Evolutionary conservation across 108 stramenopile species (phyloP).

Genomic region (Pseudonitzschia multiseries): DNA sequence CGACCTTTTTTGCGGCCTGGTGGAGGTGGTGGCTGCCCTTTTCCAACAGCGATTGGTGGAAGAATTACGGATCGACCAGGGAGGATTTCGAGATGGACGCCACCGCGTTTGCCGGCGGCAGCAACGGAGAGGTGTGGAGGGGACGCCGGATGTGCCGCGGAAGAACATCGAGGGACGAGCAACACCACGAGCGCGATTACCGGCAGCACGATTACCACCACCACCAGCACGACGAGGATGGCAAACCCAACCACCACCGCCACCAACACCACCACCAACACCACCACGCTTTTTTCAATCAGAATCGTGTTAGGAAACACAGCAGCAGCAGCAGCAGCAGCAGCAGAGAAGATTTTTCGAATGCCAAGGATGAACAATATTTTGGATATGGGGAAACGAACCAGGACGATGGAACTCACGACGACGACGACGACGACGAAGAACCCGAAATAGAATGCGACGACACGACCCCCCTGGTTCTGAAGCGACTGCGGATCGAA

Average conservation of each 20-base stretch:
- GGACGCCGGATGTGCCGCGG: conserved; percentile 54
- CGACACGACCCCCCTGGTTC: conserved; percentile 55
- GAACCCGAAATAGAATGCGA: conserved; percentile 42
- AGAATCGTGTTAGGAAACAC: no score
- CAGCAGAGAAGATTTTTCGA: no score
- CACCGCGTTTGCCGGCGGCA: conserved; percentile 77
- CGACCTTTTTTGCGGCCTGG: conserved; percentile 21
- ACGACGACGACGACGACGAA: neutral
- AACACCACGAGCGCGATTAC: no score
- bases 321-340: no score
- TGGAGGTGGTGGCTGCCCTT: conserved; percentile 52
- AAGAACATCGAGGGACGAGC: no score
- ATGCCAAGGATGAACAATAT: neutral
- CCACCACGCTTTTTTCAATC: neutral
- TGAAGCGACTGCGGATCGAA: conserved; percentile 71
- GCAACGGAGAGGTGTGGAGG: conserved; percentile 81
- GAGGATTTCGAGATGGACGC: conserved; percentile 51
- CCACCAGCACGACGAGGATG: no score
- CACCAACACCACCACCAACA: conserved; percentile 1
- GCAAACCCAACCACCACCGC: no score
- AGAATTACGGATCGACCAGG: conserved; percentile 14
- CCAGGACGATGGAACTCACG: neutral
- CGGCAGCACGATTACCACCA: no score
- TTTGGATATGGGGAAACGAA: neutral
- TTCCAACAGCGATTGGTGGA: conserved; percentile 25